Evolutionary conservation across 179 eudicot species (phyloP).

Genomic region (Heliamphora pulchella): DNA sequence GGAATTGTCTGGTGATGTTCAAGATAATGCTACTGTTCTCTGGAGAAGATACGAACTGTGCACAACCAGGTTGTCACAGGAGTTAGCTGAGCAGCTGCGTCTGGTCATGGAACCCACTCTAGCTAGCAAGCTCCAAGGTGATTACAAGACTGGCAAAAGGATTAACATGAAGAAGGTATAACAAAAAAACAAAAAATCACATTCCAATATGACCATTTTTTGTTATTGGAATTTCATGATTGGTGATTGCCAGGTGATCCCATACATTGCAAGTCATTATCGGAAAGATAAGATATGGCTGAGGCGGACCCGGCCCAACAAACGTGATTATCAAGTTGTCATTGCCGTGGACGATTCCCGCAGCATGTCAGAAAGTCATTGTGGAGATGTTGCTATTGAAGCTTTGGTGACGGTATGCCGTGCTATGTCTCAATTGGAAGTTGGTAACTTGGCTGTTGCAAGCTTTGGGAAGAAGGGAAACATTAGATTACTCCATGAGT

Average conservation of each 20-base stretch:
- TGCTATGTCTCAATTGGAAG: slow-evolving; percentile 95
- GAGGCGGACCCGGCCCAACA: slow-evolving; percentile 85
- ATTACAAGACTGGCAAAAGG: slow-evolving; percentile 96
- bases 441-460: slow-evolving; percentile 85
- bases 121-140: slow-evolving; percentile 98
- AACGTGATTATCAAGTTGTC: slow-evolving; percentile 93
- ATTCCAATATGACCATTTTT: background rate
- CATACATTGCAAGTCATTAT: slow-evolving; percentile 86
- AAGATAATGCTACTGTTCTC: slow-evolving; percentile 44
- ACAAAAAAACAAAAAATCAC: background rate
- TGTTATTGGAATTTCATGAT: background rate
- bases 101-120: slow-evolving; percentile 92
- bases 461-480: slow-evolving; percentile 95
- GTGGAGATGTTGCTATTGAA: slow-evolving; percentile 88
- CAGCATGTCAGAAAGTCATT: slow-evolving; percentile 86
- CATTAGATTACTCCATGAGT: slow-evolving; percentile 70
- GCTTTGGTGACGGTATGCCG: slow-evolving; percentile 97
- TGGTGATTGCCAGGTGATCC: slow-evolving; percentile 54
- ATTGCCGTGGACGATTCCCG: slow-evolving; percentile 94
- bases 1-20: slow-evolving; percentile 37
- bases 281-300: slow-evolving; percentile 98
- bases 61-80: slow-evolving; percentile 87
- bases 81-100: slow-evolving; percentile 94
- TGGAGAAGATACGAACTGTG: slow-evolving; percentile 80
- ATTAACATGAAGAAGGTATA: slow-evolving; percentile 97